Evolutionary conservation across 1,284 basidiomycete genomes (phyloP).

Genomic region (Fomitopsis pinicola): DNA sequence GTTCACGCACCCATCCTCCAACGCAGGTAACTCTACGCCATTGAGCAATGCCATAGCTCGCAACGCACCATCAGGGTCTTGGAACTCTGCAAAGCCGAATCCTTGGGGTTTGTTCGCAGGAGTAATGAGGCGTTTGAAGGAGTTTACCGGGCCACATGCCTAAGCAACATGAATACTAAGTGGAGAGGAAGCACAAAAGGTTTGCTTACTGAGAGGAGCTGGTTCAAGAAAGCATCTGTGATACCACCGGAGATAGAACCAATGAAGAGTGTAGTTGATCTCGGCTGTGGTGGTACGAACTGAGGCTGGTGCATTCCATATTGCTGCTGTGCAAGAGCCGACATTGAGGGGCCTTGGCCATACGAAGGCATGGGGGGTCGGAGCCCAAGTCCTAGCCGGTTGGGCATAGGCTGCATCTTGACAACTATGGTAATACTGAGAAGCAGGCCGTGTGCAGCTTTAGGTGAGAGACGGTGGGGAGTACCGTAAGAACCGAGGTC

Average conservation of each 20-base stretch:
- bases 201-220: slow-evolving; percentile 66
- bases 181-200: slow-evolving; percentile 10
- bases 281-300: slow-evolving; percentile 56
- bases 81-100: slow-evolving; percentile 92
- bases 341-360: slow-evolving; percentile 84
- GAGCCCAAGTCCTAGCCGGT: slow-evolving; percentile 80
- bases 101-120: slow-evolving; percentile 90
- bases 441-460: no score
- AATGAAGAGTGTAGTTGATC: slow-evolving; percentile 75
- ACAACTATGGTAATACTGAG: not conserved
- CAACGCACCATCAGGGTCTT: slow-evolving; percentile 85
- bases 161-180: slow-evolving; percentile 23
- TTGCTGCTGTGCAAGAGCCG: slow-evolving; percentile 80
- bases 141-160: slow-evolving; percentile 86
- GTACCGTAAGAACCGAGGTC: no score
- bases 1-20: slow-evolving; percentile 79
- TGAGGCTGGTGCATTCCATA: slow-evolving; percentile 52
- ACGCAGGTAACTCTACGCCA: slow-evolving; percentile 79
- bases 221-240: slow-evolving; percentile 74
- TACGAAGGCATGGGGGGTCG: slow-evolving; percentile 79
- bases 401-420: slow-evolving; percentile 66
- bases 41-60: slow-evolving; percentile 81
- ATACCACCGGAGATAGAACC: slow-evolving; percentile 96
- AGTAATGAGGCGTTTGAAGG: slow-evolving; percentile 87
- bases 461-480: no score